Evolutionary conservation across 1,284 basidiomycete genomes (phyloP), one percentile per base, ranked within the genome.

Genomic region (Leccinum subspadiceum): DNA sequence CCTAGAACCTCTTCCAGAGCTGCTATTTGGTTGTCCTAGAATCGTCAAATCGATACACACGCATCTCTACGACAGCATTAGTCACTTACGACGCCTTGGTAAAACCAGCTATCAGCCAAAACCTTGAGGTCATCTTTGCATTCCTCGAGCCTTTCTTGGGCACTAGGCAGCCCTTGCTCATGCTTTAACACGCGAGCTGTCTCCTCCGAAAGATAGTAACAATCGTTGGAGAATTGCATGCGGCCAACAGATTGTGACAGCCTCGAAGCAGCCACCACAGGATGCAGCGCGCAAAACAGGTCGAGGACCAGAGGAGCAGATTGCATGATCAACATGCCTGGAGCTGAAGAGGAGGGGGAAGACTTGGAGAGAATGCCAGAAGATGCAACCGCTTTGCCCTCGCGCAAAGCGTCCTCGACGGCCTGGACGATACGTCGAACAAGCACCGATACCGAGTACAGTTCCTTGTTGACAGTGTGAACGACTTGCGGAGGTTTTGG

Each of bases 191-290:
- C 63, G 17, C 72, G 77, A 60, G 73, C 73, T 10, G 84, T 71
- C 70, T 83, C 82, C 29, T 74, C 78, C 50, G 74, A 78, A 60
- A 98, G 77, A 72, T 90, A 94, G 26, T 82, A 71, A 66, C 89
- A 94, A 65, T 97, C 93, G 73, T 98, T 98, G 24, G 91, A 87
- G 70, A 93, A 92, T 56, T 89, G 85, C 82, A 98, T 89, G 1
- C 84, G 79, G 29, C 82, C 76, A 13, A 85, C 83, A 4, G 89
- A 79, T 0, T 83, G 81, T 37, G 81, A 75, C 41, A 93, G 75
- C 26, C 81, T 77, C 22, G 77, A 69, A 1, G 79, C 76, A 64
- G 88, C 89, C 48, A 82, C 80, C 6, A 90, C 82, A n/a, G 92
- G 93, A 72, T 92, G 89, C 33, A 96, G 76, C 0, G 90, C 92